Evolutionary conservation across 306 rosid genomes (phyloP).

Genomic region (Inga leiocalycina): DNA sequence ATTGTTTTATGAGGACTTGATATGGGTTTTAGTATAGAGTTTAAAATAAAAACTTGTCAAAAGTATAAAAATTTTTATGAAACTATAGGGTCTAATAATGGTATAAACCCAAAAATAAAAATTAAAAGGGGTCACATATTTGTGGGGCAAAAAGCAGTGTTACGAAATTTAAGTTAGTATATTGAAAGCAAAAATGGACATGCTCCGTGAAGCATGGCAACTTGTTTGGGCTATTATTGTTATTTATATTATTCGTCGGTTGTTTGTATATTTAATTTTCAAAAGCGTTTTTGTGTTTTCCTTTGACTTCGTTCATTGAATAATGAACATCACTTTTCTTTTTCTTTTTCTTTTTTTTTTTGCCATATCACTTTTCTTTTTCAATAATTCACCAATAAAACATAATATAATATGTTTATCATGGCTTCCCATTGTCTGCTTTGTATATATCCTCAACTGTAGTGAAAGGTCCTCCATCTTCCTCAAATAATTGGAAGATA

Average conservation of each 20-base stretch:
- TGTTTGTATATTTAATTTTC: conserved; percentile 1
- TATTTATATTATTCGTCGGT: neutral
- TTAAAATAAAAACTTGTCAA: too few species aligned
- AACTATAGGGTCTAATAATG: too few species aligned
- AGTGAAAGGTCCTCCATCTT: neutral
- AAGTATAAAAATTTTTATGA: too few species aligned
- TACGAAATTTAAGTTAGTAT: neutral
- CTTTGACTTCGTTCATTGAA: conserved; percentile 33
- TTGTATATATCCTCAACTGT: conserved; percentile 8
- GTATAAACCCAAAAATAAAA: neutral
- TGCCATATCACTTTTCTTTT: conserved; percentile 27
- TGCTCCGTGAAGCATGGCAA: conserved; percentile 37
- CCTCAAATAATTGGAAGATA: neutral
- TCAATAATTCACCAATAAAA: conserved; percentile 7
- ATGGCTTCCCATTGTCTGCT: conserved; percentile 17
- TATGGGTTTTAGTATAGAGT: too few species aligned
- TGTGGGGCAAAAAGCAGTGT: neutral
- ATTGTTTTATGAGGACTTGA: too few species aligned
- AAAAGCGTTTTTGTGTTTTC: conserved; percentile 34
- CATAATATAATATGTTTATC: conserved; percentile 10
- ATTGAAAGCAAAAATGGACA: neutral
- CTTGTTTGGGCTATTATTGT: conserved; percentile 35
- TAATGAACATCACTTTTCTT: conserved; percentile 17
- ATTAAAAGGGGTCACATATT: neutral
- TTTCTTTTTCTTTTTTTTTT: neutral